Evolutionary conservation across 257 asterid genomes (phyloP).

Genomic region (Solanum chiquidenum): DNA sequence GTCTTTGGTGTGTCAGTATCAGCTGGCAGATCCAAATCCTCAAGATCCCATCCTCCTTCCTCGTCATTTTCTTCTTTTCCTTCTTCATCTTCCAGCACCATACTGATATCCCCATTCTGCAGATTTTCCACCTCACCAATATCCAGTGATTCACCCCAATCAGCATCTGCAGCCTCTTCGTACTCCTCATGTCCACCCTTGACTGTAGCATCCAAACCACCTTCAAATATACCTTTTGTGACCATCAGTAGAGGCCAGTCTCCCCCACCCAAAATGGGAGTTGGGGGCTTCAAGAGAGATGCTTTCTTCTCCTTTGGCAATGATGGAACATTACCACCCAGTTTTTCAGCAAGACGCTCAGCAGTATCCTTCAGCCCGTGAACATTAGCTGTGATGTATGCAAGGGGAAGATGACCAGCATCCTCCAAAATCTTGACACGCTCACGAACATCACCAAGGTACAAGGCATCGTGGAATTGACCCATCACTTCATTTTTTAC

Average conservation of each 20-base stretch:
- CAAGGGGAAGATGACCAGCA: constrained; percentile 76
- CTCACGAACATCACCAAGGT: constrained; percentile 79
- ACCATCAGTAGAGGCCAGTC: constrained; percentile 91
- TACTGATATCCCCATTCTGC: constrained; percentile 38
- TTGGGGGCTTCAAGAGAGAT: constrained; percentile 67
- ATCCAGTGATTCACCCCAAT: constrained; percentile 50
- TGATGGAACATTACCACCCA: constrained; percentile 62
- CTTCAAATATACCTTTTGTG: constrained; percentile 63
- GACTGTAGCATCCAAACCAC: constrained; percentile 46
- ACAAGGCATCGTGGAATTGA: constrained; percentile 83
- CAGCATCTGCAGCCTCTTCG: constrained; percentile 49
- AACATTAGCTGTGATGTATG: constrained; percentile 53
- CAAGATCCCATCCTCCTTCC: constrained; percentile 94
- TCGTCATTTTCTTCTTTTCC: constrained; percentile 40
- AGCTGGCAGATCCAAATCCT: constrained; percentile 84
- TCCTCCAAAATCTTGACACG: constrained; percentile 76
- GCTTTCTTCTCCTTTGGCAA: constrained; percentile 45
- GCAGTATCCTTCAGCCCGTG: constrained; percentile 71
- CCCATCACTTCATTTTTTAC: constrained; percentile 89
- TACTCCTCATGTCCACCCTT: constrained; percentile 30
- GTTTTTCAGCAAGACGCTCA: constrained; percentile 48
- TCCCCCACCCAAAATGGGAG: constrained; percentile 59
- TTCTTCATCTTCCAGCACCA: constrained; percentile 38
- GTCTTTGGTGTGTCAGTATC: constrained; percentile 72
- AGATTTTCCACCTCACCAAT: constrained; percentile 51